Percentiles rank a stretch among this genome's conserved stretches.
Conservation (phyloP, 2,329 filamentous ascomycete species). For the Teratosphaeria destructans region DNA sequence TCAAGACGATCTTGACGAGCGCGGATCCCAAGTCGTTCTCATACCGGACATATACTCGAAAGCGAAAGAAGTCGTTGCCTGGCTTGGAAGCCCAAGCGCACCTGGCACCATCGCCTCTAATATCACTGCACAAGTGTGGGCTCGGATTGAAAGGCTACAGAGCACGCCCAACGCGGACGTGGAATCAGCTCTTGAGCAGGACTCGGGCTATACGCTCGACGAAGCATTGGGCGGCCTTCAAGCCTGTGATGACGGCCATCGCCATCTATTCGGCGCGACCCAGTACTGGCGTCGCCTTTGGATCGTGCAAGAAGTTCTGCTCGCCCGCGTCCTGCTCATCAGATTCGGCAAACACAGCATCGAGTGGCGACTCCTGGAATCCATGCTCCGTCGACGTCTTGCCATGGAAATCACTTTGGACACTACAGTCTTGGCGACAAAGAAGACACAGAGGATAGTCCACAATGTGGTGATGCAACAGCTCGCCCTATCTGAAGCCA, state of each 20-base stretch:
- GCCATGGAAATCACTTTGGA: neutral
- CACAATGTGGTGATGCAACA: neutral
- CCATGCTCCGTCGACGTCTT: neutral
- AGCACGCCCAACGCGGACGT: neutral
- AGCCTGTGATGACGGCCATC: neutral
- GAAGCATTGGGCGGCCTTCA: neutral
- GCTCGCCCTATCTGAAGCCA: neutral
- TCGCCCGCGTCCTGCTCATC: neutral
- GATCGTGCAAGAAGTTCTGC: neutral
- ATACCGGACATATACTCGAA: neutral
- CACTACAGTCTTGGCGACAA: neutral
- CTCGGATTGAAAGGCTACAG: neutral
- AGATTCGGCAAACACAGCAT: neutral
- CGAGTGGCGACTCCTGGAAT: neutral
- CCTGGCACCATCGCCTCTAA: neutral
- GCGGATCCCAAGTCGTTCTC: neutral
- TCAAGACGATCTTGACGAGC: constrained; percentile 1
- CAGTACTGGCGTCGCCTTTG: neutral
- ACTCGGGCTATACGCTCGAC: neutral
- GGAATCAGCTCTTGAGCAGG: neutral
- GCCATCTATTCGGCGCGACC: neutral
- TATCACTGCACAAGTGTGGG: neutral
- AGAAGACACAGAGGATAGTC: neutral
- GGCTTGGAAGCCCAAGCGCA: neutral
- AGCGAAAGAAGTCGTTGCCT: neutral